Conservation (phyloP, 192 early-diverging fungal genomes). For the Polychytrium aggregatum region DNA sequence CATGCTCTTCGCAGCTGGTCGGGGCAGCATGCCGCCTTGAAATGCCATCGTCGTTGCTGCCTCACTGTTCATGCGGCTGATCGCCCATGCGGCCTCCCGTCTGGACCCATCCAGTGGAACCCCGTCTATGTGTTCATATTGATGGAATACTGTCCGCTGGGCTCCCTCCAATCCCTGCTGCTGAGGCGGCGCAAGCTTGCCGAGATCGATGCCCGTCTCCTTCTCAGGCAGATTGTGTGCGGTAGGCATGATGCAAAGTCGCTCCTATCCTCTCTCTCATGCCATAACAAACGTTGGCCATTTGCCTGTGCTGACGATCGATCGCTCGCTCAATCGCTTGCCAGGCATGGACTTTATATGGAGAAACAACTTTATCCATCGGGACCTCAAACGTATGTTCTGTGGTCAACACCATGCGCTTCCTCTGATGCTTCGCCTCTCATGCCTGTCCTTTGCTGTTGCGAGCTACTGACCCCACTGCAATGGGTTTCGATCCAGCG, state of each 20-base stretch:
- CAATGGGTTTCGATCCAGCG: neutral
- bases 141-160: constrained; percentile 16
- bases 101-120: constrained; percentile 6
- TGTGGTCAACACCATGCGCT: neutral
- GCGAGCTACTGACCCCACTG: no score
- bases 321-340: no score
- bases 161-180: constrained; percentile 6
- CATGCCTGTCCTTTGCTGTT: no score
- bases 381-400: constrained; percentile 16
- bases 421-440: neutral
- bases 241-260: constrained; percentile 2
- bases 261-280: neutral
- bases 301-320: no score
- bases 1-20: no score
- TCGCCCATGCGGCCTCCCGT: no score
- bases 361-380: constrained; percentile 8
- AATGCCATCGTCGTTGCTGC: no score
- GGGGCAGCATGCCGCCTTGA: no score
- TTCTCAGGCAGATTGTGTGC: constrained; percentile 7
- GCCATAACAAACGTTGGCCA: no score
- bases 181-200: neutral
- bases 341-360: no score
- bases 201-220: constrained; percentile 7
- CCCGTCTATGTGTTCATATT: constrained; percentile 8
- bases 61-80: no score